Evolutionary conservation across 148 eudicot species (phyloP).

Genomic region (Camellia sinensis): DNA sequence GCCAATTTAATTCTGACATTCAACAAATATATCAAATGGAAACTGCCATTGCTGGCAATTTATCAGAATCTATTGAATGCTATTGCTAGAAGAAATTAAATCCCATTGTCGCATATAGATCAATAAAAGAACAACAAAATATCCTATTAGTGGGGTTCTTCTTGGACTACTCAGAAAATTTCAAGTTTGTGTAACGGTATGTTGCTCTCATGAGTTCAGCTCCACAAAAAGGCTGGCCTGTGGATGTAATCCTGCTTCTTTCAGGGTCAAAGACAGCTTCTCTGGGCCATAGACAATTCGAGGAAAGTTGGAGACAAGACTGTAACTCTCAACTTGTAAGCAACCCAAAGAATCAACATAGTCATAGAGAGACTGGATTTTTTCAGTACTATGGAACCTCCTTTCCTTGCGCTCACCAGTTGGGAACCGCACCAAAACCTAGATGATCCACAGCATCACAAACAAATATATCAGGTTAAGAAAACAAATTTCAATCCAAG

Average conservation of each 20-base stretch:
- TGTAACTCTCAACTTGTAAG: conserved; percentile 63
- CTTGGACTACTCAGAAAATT: conserved; percentile 5
- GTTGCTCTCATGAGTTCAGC: conserved; percentile 47
- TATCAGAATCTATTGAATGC: no score
- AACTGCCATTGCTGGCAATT: no score
- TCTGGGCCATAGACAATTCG: conserved; percentile 78
- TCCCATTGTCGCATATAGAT: no score
- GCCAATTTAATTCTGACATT: no score
- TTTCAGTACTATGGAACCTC: conserved; percentile 61
- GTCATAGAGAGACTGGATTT: conserved; percentile 79
- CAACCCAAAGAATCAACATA: conserved; percentile 90
- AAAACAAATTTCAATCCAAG: background rate
- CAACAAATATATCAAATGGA: no score
- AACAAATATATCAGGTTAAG: background rate
- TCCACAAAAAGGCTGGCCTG: conserved; percentile 96
- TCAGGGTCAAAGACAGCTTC: conserved; percentile 58
- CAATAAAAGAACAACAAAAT: background rate
- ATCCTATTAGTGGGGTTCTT: conserved; percentile 3
- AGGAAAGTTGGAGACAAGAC: conserved; percentile 88
- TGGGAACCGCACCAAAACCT: conserved; percentile 95
- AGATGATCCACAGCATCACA: conserved; percentile 10
- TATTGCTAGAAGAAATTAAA: no score
- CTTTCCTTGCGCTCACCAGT: conserved; percentile 85
- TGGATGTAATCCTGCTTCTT: conserved; percentile 94
- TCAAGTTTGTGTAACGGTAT: background rate